Evolutionary conservation across 2,329 filamentous ascomycete genomes (phyloP).

Genomic region (Colletotrichum eleusines): DNA sequence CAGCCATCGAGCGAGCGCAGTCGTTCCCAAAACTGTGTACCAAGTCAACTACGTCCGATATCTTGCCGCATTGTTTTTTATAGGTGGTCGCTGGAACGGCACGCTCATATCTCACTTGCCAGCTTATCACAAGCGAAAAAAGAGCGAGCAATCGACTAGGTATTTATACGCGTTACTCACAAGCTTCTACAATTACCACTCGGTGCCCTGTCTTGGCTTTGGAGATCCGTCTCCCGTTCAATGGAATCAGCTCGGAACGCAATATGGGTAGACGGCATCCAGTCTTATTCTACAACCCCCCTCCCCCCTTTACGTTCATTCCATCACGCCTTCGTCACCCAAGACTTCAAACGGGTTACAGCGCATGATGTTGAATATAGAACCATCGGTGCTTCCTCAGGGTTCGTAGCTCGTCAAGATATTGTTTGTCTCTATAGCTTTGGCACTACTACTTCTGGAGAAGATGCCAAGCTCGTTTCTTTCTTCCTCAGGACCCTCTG

Average conservation of each 20-base stretch:
- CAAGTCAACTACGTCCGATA: not conserved
- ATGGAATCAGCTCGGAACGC: not conserved
- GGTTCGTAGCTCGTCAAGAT: not conserved
- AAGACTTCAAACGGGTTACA: not conserved
- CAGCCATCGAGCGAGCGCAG: not conserved
- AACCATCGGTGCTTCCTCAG: not conserved
- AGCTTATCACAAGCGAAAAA: not conserved
- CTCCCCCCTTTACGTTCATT: not conserved
- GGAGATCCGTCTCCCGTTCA: not conserved
- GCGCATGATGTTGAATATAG: conserved; percentile 1
- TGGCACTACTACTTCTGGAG: conserved; percentile 44
- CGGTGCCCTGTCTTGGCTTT: not conserved
- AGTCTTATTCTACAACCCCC: not conserved
- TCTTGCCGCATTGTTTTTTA: not conserved
- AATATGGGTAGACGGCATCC: not conserved
- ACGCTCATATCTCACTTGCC: not conserved
- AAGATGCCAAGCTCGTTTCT: conserved; percentile 34
- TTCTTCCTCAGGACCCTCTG: conserved; percentile 52
- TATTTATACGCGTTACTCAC: not conserved
- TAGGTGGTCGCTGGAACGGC: not conserved
- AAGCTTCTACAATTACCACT: not conserved
- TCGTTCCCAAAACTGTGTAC: not conserved
- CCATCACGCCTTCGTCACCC: not conserved
- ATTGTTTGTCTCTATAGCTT: conserved; percentile 47
- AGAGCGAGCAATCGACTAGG: not conserved